Evolutionary conservation across 2,329 filamentous ascomycete species (phyloP), one percentile per base, ranked within the genome.

Genomic region (Aureobasidium melanogenum): DNA sequence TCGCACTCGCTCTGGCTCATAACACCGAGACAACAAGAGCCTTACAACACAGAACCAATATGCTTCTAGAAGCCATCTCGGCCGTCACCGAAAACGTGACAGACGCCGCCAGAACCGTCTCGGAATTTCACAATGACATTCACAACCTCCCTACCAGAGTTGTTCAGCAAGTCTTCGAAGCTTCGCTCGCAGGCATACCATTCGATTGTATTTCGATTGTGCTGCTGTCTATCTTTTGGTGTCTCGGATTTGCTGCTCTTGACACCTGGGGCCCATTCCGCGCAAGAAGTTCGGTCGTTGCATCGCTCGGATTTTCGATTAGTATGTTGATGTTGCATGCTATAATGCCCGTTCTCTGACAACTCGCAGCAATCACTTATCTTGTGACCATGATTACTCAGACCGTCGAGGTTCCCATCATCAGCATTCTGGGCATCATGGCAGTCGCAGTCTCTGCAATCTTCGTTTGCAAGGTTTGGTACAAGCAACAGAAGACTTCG

Each of bases 191-290:
- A 10, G 22, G 55, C 24, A 15, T 58, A 1, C 43, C 55, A 19
- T 26, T 57, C 14, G 51, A 15, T 10, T 24, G 26, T 22, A 17
- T 39, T 8, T 50, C 51, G 24, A 1, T 41, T 34, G 41, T 38
- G 19, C 15, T 56, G 10, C 26, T 55, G n/a, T 34, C 41, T 28
- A 14, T 55, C 41, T 43, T 50, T 3, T 56, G 60, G 51, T 47
- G 51, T 22, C n/a, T 47, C 12, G 7, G 5, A 19, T 60, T 60
- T 34, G 60, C 60, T 43, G 22, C 32, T 24, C 44, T 62, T 7
- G 51, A 62, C 51, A 55, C 50, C 2, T 62, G 60, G 60, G 51
- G 60, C 5, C 60, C 34, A 14, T 51, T 62, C 4, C 28, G 36
- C 10, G 39, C 43, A 12, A 55, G 43, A 32, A 32, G 41, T 19